These are phyloP conservation scores for Penicillium concentricum DNA, from an alignment of 2,329 filamentous ascomycete genomes.

Conservation along the genomic window DNA sequence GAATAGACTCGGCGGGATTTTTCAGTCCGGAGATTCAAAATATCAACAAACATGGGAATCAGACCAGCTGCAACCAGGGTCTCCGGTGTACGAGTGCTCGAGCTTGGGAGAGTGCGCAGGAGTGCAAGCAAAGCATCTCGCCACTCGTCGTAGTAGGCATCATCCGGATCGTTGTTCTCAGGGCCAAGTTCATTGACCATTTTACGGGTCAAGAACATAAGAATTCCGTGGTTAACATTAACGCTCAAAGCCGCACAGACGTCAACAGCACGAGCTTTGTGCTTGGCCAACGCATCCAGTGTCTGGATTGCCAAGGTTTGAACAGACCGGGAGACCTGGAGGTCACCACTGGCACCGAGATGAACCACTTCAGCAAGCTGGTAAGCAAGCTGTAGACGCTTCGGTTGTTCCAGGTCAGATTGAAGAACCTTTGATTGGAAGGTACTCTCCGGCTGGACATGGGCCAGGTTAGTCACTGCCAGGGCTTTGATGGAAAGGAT, in stretches of 20 bases:
- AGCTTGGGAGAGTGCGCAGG: constrained; percentile 73
- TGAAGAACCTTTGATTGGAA: constrained; percentile 84
- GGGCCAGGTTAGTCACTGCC: constrained; percentile 86
- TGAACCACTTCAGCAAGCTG: constrained; percentile 91
- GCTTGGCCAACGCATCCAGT: constrained; percentile 80
- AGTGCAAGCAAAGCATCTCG: constrained; percentile 86
- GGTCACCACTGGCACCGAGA: constrained; percentile 68
- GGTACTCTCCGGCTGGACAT: constrained; percentile 77
- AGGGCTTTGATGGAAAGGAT: constrained; percentile 79
- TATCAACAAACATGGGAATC: constrained; percentile 85
- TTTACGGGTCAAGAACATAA: constrained; percentile 90
- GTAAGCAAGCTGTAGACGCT: constrained; percentile 83
- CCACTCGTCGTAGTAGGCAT: constrained; percentile 79
- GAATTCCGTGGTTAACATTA: constrained; percentile 91
- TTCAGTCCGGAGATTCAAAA: constrained; percentile 76
- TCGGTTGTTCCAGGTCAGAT: constrained; percentile 84
- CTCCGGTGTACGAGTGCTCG: constrained; percentile 69
- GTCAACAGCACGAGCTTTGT: constrained; percentile 73
- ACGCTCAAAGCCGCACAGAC: constrained; percentile 89
- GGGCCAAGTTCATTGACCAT: constrained; percentile 77
- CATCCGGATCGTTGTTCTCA: constrained; percentile 57
- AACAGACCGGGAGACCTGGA: constrained; percentile 68
- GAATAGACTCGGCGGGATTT: constrained; percentile 82
- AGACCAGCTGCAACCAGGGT: constrained; percentile 87
- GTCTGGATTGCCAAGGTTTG: constrained; percentile 80